Base-by-base conservation (phyloP, 2,329 filamentous ascomycete species). In the Dothideomycetes sp. region DNA sequence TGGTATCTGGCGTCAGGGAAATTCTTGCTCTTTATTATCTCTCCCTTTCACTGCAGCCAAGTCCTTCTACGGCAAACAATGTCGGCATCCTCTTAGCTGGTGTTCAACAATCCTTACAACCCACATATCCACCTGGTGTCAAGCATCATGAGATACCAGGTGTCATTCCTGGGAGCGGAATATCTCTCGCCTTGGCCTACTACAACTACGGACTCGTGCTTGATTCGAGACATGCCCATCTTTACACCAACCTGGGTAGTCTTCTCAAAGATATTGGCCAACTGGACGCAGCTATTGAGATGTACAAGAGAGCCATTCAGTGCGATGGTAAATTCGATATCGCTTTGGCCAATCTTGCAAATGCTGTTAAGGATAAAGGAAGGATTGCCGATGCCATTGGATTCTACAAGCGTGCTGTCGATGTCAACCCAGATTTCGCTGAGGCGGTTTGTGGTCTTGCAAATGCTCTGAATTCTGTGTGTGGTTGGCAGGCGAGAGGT, bases 271-370 rank as follows among this genome's bases (percentile, higher is more conserved):
- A 98, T 52, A 91, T 96, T 50, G 91, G 91, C 0, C 89, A 96
- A 51, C 71, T 98, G 11, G 80, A 87, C 50, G 75, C 85, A 33
- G 91, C 91, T 1, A 95, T 98, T 52, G 80, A 82, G 49, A 96
- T 98, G 89, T 98, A 98, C 56, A 87, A 96, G 62, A 80, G 86
- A 50, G 91, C 91, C 9, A 91, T 98, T 11, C 73, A 76, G 3
- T 96, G 88, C 57, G 91, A 98, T 60, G 78, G 79, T n/a, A 84
- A 80, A 17, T 98, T 98, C 54, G 91, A 98, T 55, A 98, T 98
- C 54, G 91, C 91, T 23, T 67, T 98, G 41, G 94, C 91, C 4
- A 98, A 98, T 54, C 71, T 98, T 16, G 91, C 91, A 41, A 98
- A 98, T 59, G 91, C 91, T 7, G 88, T 98, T 50, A 98, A 98